Conservation (phyloP, 306 rosid species). For the Echinosophora koreensis region DNA sequence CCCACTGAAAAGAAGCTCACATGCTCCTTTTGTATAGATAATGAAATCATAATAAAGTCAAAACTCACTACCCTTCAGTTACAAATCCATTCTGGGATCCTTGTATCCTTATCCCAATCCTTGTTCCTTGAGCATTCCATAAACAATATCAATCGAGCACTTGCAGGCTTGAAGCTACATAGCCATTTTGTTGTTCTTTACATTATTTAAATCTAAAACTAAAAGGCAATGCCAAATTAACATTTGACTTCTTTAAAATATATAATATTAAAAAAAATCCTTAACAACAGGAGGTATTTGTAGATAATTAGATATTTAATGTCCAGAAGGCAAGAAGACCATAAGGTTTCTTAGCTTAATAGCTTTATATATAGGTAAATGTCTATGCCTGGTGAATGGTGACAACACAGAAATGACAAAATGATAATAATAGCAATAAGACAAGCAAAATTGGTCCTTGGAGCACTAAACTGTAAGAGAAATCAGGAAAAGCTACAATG, state of each 20-base stretch:
- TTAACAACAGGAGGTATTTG: background rate
- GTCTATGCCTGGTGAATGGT: background rate
- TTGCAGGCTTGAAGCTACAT: constrained; percentile 3
- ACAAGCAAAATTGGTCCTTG: constrained; percentile 27
- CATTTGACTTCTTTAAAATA: background rate
- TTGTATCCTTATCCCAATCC: constrained; percentile 18
- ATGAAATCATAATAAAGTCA: constrained; percentile 6
- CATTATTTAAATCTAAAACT: background rate
- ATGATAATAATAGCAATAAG: constrained; percentile 23
- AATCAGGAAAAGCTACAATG: constrained; percentile 27
- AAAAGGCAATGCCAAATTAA: constrained; percentile 10
- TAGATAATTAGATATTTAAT: background rate
- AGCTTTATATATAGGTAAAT: background rate
- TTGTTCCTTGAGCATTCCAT: constrained; percentile 7
- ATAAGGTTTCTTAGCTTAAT: constrained; percentile 1
- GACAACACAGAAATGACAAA: constrained; percentile 24
- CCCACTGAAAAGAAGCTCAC: constrained; percentile 1
- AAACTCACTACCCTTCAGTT: constrained; percentile 9
- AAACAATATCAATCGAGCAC: constrained; percentile 5
- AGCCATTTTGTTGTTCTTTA: constrained; percentile 15
- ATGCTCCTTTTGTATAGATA: constrained; percentile 13
- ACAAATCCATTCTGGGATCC: constrained; percentile 25
- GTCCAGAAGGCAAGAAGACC: constrained; percentile 15
- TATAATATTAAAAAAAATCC: background rate
- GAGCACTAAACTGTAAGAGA: background rate